Conservation (phyloP, 83 land plant genomes). For the Thuja plicata region DNA sequence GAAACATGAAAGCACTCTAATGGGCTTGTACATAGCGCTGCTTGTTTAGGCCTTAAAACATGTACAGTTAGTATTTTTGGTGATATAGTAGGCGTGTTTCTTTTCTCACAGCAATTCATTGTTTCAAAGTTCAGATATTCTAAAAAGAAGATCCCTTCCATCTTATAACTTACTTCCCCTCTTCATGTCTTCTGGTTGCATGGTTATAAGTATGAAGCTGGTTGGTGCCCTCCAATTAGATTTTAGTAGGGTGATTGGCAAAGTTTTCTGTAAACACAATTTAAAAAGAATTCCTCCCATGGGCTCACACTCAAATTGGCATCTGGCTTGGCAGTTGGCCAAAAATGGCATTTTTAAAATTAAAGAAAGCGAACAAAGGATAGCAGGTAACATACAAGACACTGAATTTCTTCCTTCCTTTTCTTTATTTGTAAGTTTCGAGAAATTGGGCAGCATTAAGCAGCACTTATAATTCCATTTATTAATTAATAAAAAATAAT, state of each 20-base stretch:
- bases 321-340: too few species aligned
- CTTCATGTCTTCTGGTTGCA: not conserved
- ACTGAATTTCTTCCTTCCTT: too few species aligned
- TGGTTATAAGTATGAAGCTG: not conserved
- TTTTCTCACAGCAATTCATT: not conserved
- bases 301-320: too few species aligned
- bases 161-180: not conserved
- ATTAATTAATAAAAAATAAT: too few species aligned
- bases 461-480: too few species aligned
- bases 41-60: constrained; percentile 4
- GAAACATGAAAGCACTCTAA: not conserved
- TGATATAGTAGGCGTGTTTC: not conserved
- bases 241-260: not conserved
- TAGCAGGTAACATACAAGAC: too few species aligned
- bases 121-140: not conserved
- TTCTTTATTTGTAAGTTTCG: too few species aligned
- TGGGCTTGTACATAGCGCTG: not conserved
- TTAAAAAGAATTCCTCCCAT: too few species aligned
- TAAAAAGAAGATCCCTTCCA: not conserved
- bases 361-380: too few species aligned
- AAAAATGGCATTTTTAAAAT: too few species aligned
- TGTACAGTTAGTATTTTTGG: constrained; percentile 2
- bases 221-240: not conserved
- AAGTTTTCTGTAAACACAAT: not conserved
- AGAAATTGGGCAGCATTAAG: too few species aligned